A percentile compares a stretch with the other conserved stretches of the same genome.
Evolutionary conservation across 768 basidiomycete genomes (phyloP).

Genomic region (Pleurotus djamor): DNA sequence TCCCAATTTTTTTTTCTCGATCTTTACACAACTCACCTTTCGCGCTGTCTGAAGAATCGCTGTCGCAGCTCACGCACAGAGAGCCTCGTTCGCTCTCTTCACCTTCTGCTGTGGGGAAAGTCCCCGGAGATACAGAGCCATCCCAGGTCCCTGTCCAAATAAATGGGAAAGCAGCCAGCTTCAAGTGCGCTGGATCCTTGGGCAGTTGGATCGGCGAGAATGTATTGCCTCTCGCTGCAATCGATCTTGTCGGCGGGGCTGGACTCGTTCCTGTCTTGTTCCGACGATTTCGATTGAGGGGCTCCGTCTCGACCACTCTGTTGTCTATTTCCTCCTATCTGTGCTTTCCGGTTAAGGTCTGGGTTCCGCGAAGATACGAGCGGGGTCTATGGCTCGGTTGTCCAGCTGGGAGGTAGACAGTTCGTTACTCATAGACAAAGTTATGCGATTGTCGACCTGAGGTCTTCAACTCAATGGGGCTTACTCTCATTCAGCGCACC

Average conservation of each 20-base stretch:
- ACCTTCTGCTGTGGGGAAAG: slow-evolving; percentile 81
- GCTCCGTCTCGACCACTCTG: slow-evolving; percentile 61
- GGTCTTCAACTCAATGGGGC: slow-evolving; percentile 86
- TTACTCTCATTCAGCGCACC: slow-evolving; percentile 76
- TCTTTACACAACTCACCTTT: slow-evolving; percentile 15
- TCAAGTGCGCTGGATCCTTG: slow-evolving; percentile 63
- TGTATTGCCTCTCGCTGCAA: slow-evolving; percentile 29
- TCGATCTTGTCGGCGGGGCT: slow-evolving; percentile 9
- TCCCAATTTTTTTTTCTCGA: slow-evolving; percentile 18
- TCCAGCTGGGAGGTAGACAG: slow-evolving; percentile 32
- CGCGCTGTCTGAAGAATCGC: slow-evolving; percentile 79
- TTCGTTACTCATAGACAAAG: slow-evolving; percentile 84
- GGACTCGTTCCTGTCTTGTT: slow-evolving; percentile 1
- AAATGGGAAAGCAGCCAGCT: slow-evolving; percentile 71
- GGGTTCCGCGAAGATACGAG: slow-evolving; percentile 78
- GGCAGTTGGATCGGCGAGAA: slow-evolving; percentile 49
- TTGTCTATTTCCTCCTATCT: slow-evolving; percentile 32
- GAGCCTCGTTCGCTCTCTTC: slow-evolving; percentile 41
- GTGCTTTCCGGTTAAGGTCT: slow-evolving; percentile 36
- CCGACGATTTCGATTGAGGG: slow-evolving; percentile 15
- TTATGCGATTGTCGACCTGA: slow-evolving; percentile 74
- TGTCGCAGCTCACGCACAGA: slow-evolving; percentile 81
- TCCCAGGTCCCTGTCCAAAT: slow-evolving; percentile 44
- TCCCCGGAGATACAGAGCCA: slow-evolving; percentile 86
- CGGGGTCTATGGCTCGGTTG: slow-evolving; percentile 46